Conservation (phyloP, 2,329 filamentous ascomycete genomes). For the Cryoendolithus antarcticus region DNA sequence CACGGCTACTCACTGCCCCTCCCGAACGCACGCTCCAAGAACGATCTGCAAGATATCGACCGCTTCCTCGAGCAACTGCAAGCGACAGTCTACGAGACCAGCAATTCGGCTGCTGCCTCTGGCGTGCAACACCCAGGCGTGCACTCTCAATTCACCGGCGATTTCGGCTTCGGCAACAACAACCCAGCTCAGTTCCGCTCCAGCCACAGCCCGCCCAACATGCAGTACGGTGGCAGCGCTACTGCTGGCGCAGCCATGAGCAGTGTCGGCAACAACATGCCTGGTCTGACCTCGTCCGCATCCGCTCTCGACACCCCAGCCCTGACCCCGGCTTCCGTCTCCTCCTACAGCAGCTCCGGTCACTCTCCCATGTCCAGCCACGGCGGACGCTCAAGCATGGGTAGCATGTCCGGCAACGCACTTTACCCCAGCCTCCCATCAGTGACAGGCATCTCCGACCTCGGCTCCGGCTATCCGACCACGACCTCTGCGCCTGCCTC, state of each 20-base stretch:
- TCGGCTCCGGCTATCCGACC: constrained; percentile 45
- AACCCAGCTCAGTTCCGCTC: constrained; percentile 39
- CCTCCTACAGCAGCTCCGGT: constrained; percentile 61
- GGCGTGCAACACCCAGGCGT: constrained; percentile 63
- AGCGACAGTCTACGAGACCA: constrained; percentile 88
- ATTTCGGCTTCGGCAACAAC: constrained; percentile 40
- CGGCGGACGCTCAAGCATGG: constrained; percentile 40
- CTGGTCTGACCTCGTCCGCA: constrained; percentile 28
- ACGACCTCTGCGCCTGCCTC: constrained; percentile 56
- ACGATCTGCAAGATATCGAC: constrained; percentile 85
- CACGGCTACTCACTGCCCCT: constrained; percentile 77
- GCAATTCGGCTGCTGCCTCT: constrained; percentile 58
- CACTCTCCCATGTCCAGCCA: constrained; percentile 66
- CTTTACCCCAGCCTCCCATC: constrained; percentile 67
- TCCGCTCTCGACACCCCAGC: constrained; percentile 54
- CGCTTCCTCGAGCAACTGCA: constrained; percentile 94
- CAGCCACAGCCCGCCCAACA: constrained; percentile 43
- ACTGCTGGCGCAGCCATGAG: constrained; percentile 8
- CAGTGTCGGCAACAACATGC: constrained; percentile 27
- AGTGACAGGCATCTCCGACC: constrained; percentile 52
- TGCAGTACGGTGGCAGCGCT: constrained; percentile 10
- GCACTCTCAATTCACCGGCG: constrained; percentile 41
- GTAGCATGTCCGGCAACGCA: constrained; percentile 39
- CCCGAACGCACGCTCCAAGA: constrained; percentile 86
- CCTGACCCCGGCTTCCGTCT: constrained; percentile 60